Evolutionary conservation across 306 rosid genomes (phyloP).

Genomic region (Lagenaria siceraria): DNA sequence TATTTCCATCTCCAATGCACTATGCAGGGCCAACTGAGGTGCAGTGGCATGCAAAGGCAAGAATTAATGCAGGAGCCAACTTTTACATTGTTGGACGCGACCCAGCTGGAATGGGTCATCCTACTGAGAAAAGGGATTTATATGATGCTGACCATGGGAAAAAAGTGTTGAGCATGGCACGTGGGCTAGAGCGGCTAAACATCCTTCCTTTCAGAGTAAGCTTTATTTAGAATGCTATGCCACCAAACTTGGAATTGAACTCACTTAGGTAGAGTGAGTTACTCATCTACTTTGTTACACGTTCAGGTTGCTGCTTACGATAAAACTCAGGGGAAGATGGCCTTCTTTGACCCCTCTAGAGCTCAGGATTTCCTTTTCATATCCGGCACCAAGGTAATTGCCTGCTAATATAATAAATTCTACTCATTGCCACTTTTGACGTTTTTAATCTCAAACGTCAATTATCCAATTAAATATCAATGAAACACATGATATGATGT

Average conservation of each 20-base stretch:
- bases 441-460: neutral
- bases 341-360: slow-evolving; percentile 91
- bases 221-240: neutral
- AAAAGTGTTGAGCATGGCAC: slow-evolving; percentile 97
- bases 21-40: slow-evolving; percentile 99
- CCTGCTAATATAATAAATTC: neutral
- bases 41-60: slow-evolving; percentile 99
- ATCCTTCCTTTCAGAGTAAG: slow-evolving; percentile 94
- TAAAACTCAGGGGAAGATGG: slow-evolving; percentile 90
- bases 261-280: neutral
- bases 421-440: too few species aligned
- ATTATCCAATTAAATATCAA: neutral
- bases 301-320: slow-evolving; percentile 96
- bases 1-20: slow-evolving; percentile 99
- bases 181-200: slow-evolving; percentile 87
- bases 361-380: slow-evolving; percentile 86
- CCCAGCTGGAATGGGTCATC: slow-evolving; percentile 99
- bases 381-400: slow-evolving; percentile 89
- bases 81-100: slow-evolving; percentile 98
- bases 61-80: slow-evolving; percentile 97
- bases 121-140: slow-evolving; percentile 71
- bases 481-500: neutral
- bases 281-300: neutral
- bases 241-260: neutral
- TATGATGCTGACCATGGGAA: slow-evolving; percentile 99